These are phyloP conservation scores for Pythium oligandrum DNA, from an alignment of 352 stramenopile genomes.

Conservation along the genomic window DNA sequence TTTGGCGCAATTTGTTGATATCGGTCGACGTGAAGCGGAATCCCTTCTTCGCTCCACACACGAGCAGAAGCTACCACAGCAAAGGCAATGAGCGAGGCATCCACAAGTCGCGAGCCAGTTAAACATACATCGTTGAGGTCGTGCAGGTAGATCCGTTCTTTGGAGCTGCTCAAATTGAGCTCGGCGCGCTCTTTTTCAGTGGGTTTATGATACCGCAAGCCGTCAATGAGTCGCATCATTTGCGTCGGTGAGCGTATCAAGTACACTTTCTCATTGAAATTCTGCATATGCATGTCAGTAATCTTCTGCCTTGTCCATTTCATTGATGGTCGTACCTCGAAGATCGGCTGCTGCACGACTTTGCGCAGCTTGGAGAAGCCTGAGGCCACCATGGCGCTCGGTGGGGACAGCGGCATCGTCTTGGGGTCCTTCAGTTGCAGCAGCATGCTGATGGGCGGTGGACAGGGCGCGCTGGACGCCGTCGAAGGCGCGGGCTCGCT, in stretches of 20 bases:
- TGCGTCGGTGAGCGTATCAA: conserved; percentile 67
- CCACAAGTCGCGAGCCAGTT: no score
- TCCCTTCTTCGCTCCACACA: conserved; percentile 70
- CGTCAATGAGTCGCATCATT: conserved; percentile 80
- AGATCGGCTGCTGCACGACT: conserved; percentile 62
- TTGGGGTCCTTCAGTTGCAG: conserved; percentile 1
- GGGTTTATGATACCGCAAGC: conserved; percentile 80
- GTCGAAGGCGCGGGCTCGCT: conserved; percentile 1
- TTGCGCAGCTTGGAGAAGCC: conserved; percentile 44
- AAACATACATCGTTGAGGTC: conserved; percentile 62
- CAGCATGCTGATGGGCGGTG: conserved; percentile 10
- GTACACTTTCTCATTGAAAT: conserved; percentile 68
- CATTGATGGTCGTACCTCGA: conserved; percentile 42
- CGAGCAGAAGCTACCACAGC: conserved; percentile 51
- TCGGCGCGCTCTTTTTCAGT: conserved; percentile 59
- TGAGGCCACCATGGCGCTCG: conserved; percentile 10
- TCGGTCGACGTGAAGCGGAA: conserved; percentile 74
- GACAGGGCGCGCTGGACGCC: background rate
- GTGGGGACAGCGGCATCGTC: background rate
- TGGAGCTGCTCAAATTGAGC: conserved; percentile 70
- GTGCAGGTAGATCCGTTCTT: conserved; percentile 71
- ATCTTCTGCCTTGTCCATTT: background rate
- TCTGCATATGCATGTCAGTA: conserved; percentile 22
- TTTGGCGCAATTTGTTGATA: conserved; percentile 49
- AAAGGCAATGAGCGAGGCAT: no score